Evolutionary conservation across 352 stramenopile species (phyloP).

Genomic region (Globisporangium barbulae): DNA sequence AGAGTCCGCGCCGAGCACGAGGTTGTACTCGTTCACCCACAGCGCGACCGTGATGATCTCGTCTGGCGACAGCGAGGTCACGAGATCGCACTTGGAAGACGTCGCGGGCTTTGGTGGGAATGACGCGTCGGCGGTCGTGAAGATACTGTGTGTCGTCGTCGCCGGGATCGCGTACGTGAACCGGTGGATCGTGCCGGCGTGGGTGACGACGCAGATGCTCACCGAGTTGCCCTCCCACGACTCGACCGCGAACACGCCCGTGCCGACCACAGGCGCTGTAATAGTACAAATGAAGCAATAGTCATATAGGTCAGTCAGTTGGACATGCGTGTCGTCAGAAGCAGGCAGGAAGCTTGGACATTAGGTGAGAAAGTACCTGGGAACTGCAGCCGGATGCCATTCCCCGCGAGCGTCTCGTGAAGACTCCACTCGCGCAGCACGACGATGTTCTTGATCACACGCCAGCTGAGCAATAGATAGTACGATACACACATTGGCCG

Average conservation of each 20-base stretch:
- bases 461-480: slow-evolving; percentile 36
- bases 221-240: slow-evolving; percentile 57
- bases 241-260: slow-evolving; percentile 57
- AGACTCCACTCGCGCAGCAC: slow-evolving; percentile 74
- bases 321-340: background rate
- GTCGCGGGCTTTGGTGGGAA: slow-evolving; percentile 44
- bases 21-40: slow-evolving; percentile 79
- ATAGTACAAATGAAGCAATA: background rate
- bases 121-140: slow-evolving; percentile 39
- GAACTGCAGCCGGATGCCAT: slow-evolving; percentile 57
- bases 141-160: slow-evolving; percentile 42
- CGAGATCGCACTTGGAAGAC: slow-evolving; percentile 33
- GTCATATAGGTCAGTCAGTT: background rate
- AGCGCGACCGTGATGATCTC: slow-evolving; percentile 62
- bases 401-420: slow-evolving; percentile 50
- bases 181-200: slow-evolving; percentile 65
- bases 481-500: background rate
- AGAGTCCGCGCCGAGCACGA: slow-evolving; percentile 57
- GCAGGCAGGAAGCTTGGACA: background rate
- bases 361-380: slow-evolving; percentile 19
- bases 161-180: slow-evolving; percentile 50
- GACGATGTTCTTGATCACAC: slow-evolving; percentile 70
- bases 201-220: slow-evolving; percentile 58
- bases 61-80: slow-evolving; percentile 41
- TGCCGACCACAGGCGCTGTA: slow-evolving; percentile 45